Conservation (phyloP, 345 rosid species). For the Populus davidiana region DNA sequence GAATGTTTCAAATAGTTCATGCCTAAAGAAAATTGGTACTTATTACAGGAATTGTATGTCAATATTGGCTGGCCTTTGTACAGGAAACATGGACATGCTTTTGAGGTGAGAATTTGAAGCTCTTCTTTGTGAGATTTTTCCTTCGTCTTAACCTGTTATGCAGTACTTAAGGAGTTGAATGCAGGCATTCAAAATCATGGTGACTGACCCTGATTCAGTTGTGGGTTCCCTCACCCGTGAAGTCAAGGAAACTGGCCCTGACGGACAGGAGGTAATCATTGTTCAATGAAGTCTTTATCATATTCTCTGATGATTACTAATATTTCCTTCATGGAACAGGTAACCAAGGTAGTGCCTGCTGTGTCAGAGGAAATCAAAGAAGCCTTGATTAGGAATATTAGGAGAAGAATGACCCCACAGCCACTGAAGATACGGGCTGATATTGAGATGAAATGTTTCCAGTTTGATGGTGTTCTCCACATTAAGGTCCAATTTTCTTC, state of each 20-base stretch:
- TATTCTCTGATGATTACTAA: slow-evolving; percentile 5
- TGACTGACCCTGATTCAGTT: slow-evolving; percentile 85
- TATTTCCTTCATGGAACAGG: slow-evolving; percentile 35
- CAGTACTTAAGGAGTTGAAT: not conserved
- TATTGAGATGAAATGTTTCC: slow-evolving; percentile 95
- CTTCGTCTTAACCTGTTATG: not conserved
- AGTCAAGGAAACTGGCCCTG: slow-evolving; percentile 78
- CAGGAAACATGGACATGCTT: slow-evolving; percentile 89
- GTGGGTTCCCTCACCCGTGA: slow-evolving; percentile 74
- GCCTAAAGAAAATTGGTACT: slow-evolving; percentile 10
- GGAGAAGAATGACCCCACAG: slow-evolving; percentile 96
- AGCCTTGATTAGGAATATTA: slow-evolving; percentile 72
- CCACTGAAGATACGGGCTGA: slow-evolving; percentile 95
- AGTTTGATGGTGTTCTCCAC: slow-evolving; percentile 96
- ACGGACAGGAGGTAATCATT: slow-evolving; percentile 77
- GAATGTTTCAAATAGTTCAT: not conserved
- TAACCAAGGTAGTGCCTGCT: slow-evolving; percentile 75
- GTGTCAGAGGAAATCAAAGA: slow-evolving; percentile 87
- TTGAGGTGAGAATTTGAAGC: slow-evolving; percentile 59
- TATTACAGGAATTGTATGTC: slow-evolving; percentile 70
- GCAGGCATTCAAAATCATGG: slow-evolving; percentile 92
- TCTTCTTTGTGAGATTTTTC: not conserved
- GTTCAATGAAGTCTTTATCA: not conserved
- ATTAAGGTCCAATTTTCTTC: slow-evolving; percentile 55
- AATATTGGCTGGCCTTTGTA: slow-evolving; percentile 93